These are phyloP conservation scores for cucumber (Cucumis sativus) DNA, from an alignment of 306 rosid genomes.

Conservation along the genomic window DNA sequence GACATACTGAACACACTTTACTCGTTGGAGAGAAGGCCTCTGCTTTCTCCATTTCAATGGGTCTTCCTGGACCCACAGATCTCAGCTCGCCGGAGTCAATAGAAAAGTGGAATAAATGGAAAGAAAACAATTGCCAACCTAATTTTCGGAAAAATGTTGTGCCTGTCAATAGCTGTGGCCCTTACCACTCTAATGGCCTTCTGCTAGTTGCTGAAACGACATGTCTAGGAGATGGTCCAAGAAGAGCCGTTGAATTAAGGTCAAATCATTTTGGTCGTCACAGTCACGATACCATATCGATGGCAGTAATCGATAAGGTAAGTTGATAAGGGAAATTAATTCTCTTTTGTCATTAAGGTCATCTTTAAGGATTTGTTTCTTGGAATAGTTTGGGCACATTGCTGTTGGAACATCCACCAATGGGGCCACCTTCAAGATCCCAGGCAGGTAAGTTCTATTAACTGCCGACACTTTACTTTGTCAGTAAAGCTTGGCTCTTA, in stretches of 20 bases:
- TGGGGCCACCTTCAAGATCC: slow-evolving; percentile 91
- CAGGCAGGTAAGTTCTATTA: slow-evolving; percentile 59
- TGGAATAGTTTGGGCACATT: slow-evolving; percentile 51
- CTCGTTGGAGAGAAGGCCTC: slow-evolving; percentile 90
- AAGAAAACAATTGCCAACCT: slow-evolving; percentile 60
- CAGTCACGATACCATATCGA: slow-evolving; percentile 87
- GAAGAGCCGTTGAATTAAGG: slow-evolving; percentile 19
- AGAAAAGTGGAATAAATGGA: slow-evolving; percentile 72
- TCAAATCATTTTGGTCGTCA: slow-evolving; percentile 40
- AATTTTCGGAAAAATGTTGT: slow-evolving; percentile 70
- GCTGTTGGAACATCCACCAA: slow-evolving; percentile 95
- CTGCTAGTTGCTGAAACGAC: slow-evolving; percentile 15
- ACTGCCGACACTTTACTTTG: not conserved
- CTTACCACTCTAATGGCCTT: slow-evolving; percentile 39
- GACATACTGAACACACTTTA: slow-evolving; percentile 62
- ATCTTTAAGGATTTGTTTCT: slow-evolving; percentile 12
- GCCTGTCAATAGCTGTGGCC: slow-evolving; percentile 55
- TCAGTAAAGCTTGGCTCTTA: not conserved
- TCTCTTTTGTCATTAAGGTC: not conserved
- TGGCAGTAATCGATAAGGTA: slow-evolving; percentile 85
- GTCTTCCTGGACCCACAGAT: slow-evolving; percentile 83
- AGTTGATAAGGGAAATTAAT: slow-evolving; percentile 5
- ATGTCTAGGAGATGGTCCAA: slow-evolving; percentile 20
- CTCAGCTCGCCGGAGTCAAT: slow-evolving; percentile 70
- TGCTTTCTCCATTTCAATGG: slow-evolving; percentile 78